Evolutionary conservation across 192 early-diverging fungal genomes (phyloP).

Genomic region (Podila minutissima): DNA sequence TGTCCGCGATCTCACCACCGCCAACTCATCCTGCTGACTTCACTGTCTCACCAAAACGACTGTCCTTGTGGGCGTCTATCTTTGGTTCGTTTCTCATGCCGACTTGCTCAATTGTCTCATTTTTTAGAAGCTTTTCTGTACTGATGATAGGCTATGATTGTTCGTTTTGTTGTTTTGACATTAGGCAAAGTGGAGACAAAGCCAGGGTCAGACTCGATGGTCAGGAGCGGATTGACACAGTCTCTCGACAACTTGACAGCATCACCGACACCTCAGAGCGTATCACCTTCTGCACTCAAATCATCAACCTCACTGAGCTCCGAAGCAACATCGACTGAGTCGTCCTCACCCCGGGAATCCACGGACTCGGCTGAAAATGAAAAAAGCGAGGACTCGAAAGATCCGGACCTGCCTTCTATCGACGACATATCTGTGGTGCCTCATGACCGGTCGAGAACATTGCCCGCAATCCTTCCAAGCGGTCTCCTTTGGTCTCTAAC

Average conservation of each 20-base stretch:
- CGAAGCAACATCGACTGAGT: background rate
- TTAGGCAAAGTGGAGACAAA: constrained; percentile 15
- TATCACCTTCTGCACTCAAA: background rate
- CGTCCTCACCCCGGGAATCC: background rate
- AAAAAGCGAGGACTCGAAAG: background rate
- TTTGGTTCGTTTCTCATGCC: constrained; percentile 22
- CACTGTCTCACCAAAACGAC: constrained; percentile 30
- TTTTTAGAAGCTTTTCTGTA: background rate
- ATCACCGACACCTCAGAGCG: background rate
- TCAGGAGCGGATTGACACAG: constrained; percentile 30
- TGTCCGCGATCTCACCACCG: constrained; percentile 13
- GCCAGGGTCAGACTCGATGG: constrained; percentile 19
- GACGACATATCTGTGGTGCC: constrained; percentile 12
- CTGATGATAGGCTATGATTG: background rate
- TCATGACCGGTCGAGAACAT: constrained; percentile 35
- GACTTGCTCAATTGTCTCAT: too few relatives aligned
- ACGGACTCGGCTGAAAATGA: constrained; percentile 13
- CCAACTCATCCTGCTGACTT: background rate
- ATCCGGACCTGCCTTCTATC: background rate
- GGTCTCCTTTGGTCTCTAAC: constrained; percentile 34
- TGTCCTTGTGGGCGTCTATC: constrained; percentile 42
- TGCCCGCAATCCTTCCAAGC: constrained; percentile 32
- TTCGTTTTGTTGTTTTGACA: background rate
- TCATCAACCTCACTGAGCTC: constrained; percentile 16
- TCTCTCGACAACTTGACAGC: constrained; percentile 3